Conservation (phyloP, 1,284 basidiomycete species). For the Leccinum fuscescens region DNA sequence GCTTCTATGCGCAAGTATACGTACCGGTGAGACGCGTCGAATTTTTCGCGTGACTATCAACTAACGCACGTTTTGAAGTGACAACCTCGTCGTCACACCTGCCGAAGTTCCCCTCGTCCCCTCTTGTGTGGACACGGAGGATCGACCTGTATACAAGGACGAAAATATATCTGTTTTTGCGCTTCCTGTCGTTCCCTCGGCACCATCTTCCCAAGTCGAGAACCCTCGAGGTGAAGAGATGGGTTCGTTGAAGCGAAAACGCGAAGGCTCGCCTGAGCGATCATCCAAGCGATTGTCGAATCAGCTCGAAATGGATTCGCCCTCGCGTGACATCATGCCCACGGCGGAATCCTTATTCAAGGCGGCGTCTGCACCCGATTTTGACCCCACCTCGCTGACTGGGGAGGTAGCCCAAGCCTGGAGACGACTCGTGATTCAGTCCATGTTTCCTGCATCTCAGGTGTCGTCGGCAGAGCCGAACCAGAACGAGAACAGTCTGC, state of each 20-base stretch:
- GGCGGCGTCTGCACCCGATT: conserved; percentile 30
- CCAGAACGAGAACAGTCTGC: background rate
- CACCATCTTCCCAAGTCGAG: background rate
- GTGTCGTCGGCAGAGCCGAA: conserved; percentile 8
- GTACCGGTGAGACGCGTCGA: conserved; percentile 49
- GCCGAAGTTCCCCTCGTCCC: conserved; percentile 44
- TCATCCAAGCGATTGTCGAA: conserved; percentile 32
- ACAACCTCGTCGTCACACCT: conserved; percentile 47
- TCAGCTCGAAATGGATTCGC: background rate
- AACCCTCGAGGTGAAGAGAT: background rate
- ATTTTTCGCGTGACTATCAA: background rate
- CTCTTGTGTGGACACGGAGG: conserved; percentile 26
- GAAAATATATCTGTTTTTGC: conserved; percentile 63
- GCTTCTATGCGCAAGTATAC: conserved; percentile 68
- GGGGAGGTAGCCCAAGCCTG: conserved; percentile 50
- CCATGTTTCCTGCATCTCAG: conserved; percentile 56
- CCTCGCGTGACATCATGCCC: background rate
- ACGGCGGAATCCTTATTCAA: conserved; percentile 13
- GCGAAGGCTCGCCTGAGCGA: conserved; percentile 35
- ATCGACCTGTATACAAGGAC: conserved; percentile 55
- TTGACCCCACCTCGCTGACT: conserved; percentile 38
- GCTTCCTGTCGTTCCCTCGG: conserved; percentile 48
- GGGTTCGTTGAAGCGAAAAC: conserved; percentile 45
- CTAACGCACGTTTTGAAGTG: conserved; percentile 32
- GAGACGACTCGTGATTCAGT: conserved; percentile 46